Percentiles rank a stretch among this genome's conserved stretches.
Conservation (phyloP, 768 basidiomycete genomes). For the Mycena belliarum region DNA sequence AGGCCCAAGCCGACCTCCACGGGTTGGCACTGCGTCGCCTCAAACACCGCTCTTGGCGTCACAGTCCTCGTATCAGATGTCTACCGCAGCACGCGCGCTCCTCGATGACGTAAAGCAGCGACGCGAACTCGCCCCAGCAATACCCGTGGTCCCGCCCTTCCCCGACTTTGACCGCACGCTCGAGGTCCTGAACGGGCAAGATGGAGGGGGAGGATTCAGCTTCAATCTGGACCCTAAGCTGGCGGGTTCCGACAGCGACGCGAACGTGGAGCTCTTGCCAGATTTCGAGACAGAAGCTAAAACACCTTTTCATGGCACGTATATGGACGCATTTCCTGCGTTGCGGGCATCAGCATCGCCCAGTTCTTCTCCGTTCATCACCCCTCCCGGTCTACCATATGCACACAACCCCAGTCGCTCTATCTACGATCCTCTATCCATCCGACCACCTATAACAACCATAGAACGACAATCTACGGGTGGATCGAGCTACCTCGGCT, state of each 20-base stretch:
- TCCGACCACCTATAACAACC: slow-evolving; percentile 35
- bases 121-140: slow-evolving; percentile 55
- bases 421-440: slow-evolving; percentile 54
- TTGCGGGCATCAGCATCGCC: slow-evolving; percentile 42
- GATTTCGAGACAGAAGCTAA: slow-evolving; percentile 55
- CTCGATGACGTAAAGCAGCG: slow-evolving; percentile 82
- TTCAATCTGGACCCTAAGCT: slow-evolving; percentile 86
- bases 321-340: slow-evolving; percentile 70
- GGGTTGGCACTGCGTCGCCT: slow-evolving; percentile 50
- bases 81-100: slow-evolving; percentile 79
- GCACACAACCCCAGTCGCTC: slow-evolving; percentile 49
- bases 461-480: slow-evolving; percentile 49
- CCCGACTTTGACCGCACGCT: slow-evolving; percentile 88
- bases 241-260: slow-evolving; percentile 46
- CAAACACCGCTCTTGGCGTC: slow-evolving; percentile 54
- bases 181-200: slow-evolving; percentile 65
- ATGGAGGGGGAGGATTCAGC: slow-evolving; percentile 69
- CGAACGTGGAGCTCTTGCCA: slow-evolving; percentile 39
- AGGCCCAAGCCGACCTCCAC: slow-evolving; percentile 53
- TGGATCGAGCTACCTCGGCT: slow-evolving; percentile 62
- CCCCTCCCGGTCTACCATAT: slow-evolving; percentile 58
- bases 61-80: slow-evolving; percentile 80
- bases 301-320: slow-evolving; percentile 64
- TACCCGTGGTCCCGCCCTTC: slow-evolving; percentile 63
- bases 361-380: slow-evolving; percentile 36